Percentiles rank a stretch among this genome's conserved stretches.
These are phyloP conservation scores for Malassezia pachydermatis DNA, from an alignment of 1,284 basidiomycete genomes.

Conservation along the genomic window DNA sequence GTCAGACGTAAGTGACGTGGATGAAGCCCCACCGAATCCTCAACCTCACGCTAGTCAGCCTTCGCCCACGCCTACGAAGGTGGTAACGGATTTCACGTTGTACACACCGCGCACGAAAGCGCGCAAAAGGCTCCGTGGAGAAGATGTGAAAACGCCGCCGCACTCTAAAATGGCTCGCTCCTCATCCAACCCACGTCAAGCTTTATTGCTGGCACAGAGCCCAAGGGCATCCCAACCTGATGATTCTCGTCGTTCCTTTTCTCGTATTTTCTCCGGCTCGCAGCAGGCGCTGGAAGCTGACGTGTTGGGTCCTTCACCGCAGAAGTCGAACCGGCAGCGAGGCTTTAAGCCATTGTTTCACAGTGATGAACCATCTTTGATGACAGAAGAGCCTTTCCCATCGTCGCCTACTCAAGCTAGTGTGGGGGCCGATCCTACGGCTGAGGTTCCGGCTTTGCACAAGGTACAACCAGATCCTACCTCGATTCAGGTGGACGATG, in stretches of 20 bases:
- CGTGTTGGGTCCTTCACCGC: slow-evolving; percentile 11
- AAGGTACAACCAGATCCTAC: no score
- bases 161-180: background rate
- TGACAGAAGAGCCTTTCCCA: no score
- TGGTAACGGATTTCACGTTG: background rate
- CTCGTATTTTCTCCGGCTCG: slow-evolving; percentile 6
- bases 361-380: no score
- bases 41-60: background rate
- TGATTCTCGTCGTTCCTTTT: background rate
- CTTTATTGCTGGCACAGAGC: slow-evolving; percentile 6
- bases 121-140: slow-evolving; percentile 14
- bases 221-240: background rate
- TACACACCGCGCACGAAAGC: slow-evolving; percentile 17
- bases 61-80: background rate
- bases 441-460: no score
- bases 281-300: background rate
- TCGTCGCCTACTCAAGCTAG: no score
- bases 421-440: no score
- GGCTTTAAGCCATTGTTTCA: slow-evolving; percentile 10
- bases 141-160: slow-evolving; percentile 14
- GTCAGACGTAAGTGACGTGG: slow-evolving; percentile 16
- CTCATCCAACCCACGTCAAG: background rate
- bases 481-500: slow-evolving; percentile 8
- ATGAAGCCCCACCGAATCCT: background rate
- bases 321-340: background rate